Percentiles rank a stretch among this genome's conserved stretches.
Conservation (phyloP, 768 basidiomycete species). For the Tricholomella constricta region DNA sequence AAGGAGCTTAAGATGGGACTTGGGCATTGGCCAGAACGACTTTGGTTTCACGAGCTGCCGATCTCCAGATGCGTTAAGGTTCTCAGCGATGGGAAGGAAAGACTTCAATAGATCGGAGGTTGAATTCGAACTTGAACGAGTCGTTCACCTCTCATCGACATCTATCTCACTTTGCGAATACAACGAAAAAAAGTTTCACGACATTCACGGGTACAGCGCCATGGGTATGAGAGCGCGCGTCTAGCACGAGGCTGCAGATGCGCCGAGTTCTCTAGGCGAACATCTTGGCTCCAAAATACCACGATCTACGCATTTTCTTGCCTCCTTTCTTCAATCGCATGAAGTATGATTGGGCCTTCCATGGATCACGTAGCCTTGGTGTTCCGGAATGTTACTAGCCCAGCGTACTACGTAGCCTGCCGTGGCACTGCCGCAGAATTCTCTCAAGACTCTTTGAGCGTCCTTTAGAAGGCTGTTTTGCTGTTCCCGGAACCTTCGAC, state of each 20-base stretch:
- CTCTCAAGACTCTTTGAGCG: slow-evolving; percentile 16
- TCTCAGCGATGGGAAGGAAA: slow-evolving; percentile 17
- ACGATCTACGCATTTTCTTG: slow-evolving; percentile 5
- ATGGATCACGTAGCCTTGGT: background rate
- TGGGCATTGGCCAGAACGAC: no score
- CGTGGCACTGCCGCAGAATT: no score
- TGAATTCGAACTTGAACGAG: no score
- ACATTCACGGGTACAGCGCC: background rate
- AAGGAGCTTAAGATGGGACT: background rate
- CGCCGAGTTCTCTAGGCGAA: background rate
- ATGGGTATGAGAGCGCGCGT: slow-evolving; percentile 5
- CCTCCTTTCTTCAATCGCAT: slow-evolving; percentile 13
- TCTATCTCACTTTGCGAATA: no score
- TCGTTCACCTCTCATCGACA: no score
- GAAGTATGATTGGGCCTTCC: slow-evolving; percentile 17
- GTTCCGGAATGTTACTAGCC: slow-evolving; percentile 4
- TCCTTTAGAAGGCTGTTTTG: no score
- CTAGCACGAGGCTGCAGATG: background rate
- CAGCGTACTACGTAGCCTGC: no score
- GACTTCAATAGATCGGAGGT: slow-evolving; percentile 5
- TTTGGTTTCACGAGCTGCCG: no score
- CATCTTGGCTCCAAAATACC: background rate
- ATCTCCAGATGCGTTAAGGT: background rate
- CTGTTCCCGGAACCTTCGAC: background rate
- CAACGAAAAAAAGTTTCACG: background rate